phyloP scores from a whole-genome alignment of 805 yeast genomes.

The Zygosaccharomyces lentus region DNA sequence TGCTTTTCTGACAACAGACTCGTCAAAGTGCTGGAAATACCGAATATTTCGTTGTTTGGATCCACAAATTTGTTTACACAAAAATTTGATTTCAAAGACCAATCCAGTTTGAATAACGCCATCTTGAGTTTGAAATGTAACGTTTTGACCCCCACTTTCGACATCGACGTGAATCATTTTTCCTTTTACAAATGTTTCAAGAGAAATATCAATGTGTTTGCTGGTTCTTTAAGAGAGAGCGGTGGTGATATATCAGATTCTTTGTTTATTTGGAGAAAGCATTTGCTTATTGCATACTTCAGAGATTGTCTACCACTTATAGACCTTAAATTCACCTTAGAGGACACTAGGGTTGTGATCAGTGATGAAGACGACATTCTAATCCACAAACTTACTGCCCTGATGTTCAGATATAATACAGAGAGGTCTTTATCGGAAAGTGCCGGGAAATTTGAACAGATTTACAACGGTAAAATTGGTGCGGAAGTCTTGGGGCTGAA shows the following conservation, averaged over 20 bases:
- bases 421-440: slow-evolving; percentile 15
- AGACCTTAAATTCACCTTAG: slow-evolving; percentile 37
- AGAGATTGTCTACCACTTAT: slow-evolving; percentile 35
- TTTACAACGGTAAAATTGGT: slow-evolving; percentile 19
- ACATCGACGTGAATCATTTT: slow-evolving; percentile 40
- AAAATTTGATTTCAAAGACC: slow-evolving; percentile 28
- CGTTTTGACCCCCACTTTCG: slow-evolving; percentile 43
- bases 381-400: slow-evolving; percentile 31
- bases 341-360: slow-evolving; percentile 38
- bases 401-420: slow-evolving; percentile 23
- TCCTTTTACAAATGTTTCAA: slow-evolving; percentile 35
- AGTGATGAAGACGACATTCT: slow-evolving; percentile 32
- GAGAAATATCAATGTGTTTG: slow-evolving; percentile 28
- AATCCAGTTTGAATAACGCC: slow-evolving; percentile 28
- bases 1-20: slow-evolving; percentile 8
- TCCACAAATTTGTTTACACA: slow-evolving; percentile 40
- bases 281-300: slow-evolving; percentile 16
- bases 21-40: slow-evolving; percentile 34
- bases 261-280: slow-evolving; percentile 9
- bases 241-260: slow-evolving; percentile 10
- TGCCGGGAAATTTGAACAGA: slow-evolving; percentile 8
- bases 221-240: slow-evolving; percentile 15
- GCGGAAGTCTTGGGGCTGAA: slow-evolving; percentile 25
- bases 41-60: slow-evolving; percentile 38
- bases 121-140: slow-evolving; percentile 38